Evolutionary conservation across 768 basidiomycete species (phyloP), one percentile per base, ranked within the genome.

Genomic region (Pseudohyphozyma bogoriensis): DNA sequence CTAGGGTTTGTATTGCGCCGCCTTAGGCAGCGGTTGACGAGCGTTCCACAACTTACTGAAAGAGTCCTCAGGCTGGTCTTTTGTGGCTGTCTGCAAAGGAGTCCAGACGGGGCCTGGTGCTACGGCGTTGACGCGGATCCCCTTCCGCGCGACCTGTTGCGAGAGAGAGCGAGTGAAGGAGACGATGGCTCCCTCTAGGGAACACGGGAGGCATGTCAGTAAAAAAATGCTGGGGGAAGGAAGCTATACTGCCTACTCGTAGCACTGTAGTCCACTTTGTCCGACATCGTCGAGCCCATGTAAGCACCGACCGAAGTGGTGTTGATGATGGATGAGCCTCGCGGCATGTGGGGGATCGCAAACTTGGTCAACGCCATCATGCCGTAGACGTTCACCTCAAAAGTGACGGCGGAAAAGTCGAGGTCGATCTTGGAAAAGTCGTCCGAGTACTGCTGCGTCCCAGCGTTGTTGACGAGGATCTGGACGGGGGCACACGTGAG

Each of bases 381-480:
- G 40, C 18, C 40, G 16, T 20, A 18, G 40, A 42, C 40, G 16
- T 42, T 42, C 6, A n/a, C n/a, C 9, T 8, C 7, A n/a, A 42
- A 42, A 7, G 40, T 42, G 10, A 6, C 40, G 18, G 18, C 40
- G 40, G 26, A 15, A 29, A 29, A 29, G 24, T 22, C 2, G 26
- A 49, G 29, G 47, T 49, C 47, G 29, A 49, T 49, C 29, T 49
- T 29, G 26, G 47, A 26, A 12, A 49, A 18, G 18, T 49, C 29
- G 4, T 24, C 13, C 28, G 28, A 49, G 28, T 49, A 29, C 4
- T 31, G 29, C 47, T 49, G 47, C 28, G 29, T 13, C 28, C 15
- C 13, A 24, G 47, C 47, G 16, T 49, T 49, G 47, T 49, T 49
- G 47, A 49, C 47, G 47, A 49, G 47, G 47, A 49, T 31, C 28